Percentiles rank a stretch among this genome's conserved stretches.
Conservation (phyloP, 352 stramenopile genomes). For the Pythium rhizo-oryzae region DNA sequence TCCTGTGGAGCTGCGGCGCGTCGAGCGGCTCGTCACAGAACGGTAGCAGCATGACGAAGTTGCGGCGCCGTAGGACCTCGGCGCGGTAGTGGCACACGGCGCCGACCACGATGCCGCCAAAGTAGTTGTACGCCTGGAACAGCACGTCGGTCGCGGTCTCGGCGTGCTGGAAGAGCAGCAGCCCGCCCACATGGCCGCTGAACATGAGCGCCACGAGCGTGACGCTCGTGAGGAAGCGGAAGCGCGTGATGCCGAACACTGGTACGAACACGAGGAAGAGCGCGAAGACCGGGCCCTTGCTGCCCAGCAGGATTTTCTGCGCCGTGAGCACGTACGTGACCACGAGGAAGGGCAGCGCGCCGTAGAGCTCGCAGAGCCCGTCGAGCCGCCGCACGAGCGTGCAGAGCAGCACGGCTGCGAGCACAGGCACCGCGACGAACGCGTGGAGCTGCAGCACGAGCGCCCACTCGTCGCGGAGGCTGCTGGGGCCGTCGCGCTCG, state of each 20-base stretch:
- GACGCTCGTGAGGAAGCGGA: slow-evolving; percentile 44
- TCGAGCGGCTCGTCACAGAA: slow-evolving; percentile 38
- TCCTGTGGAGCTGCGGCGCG: slow-evolving; percentile 17
- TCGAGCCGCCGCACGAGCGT: slow-evolving; percentile 33
- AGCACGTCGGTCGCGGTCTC: slow-evolving; percentile 39
- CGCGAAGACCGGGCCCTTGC: slow-evolving; percentile 37
- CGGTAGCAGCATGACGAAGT: slow-evolving; percentile 44
- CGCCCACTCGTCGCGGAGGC: neutral
- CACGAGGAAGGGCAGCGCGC: slow-evolving; percentile 38
- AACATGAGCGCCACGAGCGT: slow-evolving; percentile 34
- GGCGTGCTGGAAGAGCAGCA: slow-evolving; percentile 29
- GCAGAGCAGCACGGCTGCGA: slow-evolving; percentile 23
- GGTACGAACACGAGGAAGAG: slow-evolving; percentile 45
- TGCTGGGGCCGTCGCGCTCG: neutral
- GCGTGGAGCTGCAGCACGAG: slow-evolving; percentile 29
- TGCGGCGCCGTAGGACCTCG: slow-evolving; percentile 39
- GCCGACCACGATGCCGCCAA: slow-evolving; percentile 40
- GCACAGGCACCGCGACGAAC: slow-evolving; percentile 25
- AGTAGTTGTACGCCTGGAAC: slow-evolving; percentile 50
- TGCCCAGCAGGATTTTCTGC: slow-evolving; percentile 39
- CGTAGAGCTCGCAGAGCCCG: slow-evolving; percentile 37
- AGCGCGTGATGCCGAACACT: slow-evolving; percentile 48
- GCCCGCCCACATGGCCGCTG: slow-evolving; percentile 28
- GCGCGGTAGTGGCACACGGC: slow-evolving; percentile 45
- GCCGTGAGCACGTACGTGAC: slow-evolving; percentile 32